Percentiles rank a stretch among this genome's conserved stretches.
These are phyloP conservation scores for Oenanthe javanica DNA, from an alignment of 140 eudicot species.

Conservation along the genomic window DNA sequence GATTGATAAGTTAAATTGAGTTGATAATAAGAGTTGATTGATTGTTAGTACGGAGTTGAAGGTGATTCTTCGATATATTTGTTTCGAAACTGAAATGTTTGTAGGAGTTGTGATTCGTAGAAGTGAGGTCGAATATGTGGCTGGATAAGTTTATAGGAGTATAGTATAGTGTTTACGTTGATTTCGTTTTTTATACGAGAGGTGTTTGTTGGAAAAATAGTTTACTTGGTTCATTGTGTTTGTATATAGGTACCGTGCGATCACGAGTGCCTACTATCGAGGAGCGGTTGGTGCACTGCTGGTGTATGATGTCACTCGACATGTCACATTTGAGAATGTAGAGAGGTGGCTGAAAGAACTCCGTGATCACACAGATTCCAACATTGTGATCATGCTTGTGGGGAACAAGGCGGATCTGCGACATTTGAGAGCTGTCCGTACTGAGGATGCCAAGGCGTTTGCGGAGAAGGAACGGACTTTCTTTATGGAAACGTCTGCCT, in stretches of 20 bases:
- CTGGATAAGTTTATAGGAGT: no score
- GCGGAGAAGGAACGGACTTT: slow-evolving; percentile 40
- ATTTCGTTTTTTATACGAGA: no score
- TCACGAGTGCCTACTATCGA: neutral
- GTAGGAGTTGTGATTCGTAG: neutral
- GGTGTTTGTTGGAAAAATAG: neutral
- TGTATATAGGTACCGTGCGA: slow-evolving; percentile 1
- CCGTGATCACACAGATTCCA: slow-evolving; percentile 46
- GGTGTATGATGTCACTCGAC: slow-evolving; percentile 1
- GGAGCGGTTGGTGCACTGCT: slow-evolving; percentile 5
- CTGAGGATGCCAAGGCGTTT: slow-evolving; percentile 34
- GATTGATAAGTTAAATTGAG: no score
- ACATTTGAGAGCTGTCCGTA: slow-evolving; percentile 37
- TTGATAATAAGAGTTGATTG: no score
- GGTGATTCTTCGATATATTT: neutral
- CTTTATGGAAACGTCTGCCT: slow-evolving; percentile 23
- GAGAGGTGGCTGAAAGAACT: slow-evolving; percentile 45
- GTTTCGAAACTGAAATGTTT: neutral
- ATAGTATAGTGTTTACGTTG: no score
- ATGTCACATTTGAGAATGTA: slow-evolving; percentile 12
- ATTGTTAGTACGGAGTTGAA: no score
- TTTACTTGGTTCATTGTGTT: neutral
- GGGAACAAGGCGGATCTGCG: slow-evolving; percentile 43
- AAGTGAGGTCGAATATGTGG: neutral
- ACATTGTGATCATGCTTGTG: slow-evolving; percentile 48